A percentile compares a stretch with the other conserved stretches of the same genome.
These are phyloP conservation scores for Fusarium fracticaudum DNA, from an alignment of 2,329 filamentous ascomycete genomes.

Conservation along the genomic window DNA sequence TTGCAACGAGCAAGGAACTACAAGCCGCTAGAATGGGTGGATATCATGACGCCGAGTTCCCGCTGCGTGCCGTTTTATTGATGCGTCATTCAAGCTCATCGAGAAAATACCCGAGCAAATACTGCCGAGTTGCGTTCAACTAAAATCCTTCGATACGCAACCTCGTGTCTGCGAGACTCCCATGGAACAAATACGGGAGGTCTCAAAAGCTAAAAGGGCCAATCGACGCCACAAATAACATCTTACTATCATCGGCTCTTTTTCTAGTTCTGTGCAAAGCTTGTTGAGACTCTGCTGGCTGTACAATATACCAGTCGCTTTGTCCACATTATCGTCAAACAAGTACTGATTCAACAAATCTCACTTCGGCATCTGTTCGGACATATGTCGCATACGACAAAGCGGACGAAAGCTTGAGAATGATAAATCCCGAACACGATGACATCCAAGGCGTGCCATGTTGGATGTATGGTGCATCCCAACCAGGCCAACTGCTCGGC, in stretches of 20 bases:
- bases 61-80: background rate
- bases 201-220: background rate
- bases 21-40: background rate
- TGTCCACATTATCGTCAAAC: background rate
- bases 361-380: background rate
- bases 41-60: background rate
- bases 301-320: background rate
- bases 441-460: background rate
- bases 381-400: background rate
- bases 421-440: fast-evolving
- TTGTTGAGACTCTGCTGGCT: background rate
- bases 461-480: background rate
- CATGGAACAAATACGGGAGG: background rate
- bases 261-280: background rate
- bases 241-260: background rate
- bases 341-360: background rate
- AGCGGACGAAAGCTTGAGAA: background rate
- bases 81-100: background rate
- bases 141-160: background rate
- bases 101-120: background rate
- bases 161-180: background rate
- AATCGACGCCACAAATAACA: background rate
- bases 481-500: background rate
- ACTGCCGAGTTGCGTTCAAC: background rate
- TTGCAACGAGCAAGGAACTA: background rate